Evolutionary conservation across 305 asterid species (phyloP).

Genomic region (Nicotiana rustica): DNA sequence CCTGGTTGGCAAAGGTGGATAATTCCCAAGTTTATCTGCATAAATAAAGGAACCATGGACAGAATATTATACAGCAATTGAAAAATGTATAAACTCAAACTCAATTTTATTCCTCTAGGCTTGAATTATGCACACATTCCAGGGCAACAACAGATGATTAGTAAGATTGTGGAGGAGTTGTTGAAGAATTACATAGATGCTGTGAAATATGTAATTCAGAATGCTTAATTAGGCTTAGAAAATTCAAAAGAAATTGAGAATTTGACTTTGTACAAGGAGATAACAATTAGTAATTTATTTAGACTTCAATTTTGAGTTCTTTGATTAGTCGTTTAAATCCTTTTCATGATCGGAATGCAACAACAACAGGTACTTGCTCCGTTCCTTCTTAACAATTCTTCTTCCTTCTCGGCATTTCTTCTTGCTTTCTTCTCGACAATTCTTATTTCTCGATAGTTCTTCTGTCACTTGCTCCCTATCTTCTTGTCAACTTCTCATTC

Average conservation of each 20-base stretch:
- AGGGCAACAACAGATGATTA: conserved; percentile 51
- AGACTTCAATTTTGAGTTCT: background rate
- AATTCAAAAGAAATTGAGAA: background rate
- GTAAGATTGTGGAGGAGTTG: conserved; percentile 42
- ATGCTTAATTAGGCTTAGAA: conserved; percentile 33
- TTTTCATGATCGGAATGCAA: no score
- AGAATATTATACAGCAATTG: background rate
- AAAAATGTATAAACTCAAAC: background rate
- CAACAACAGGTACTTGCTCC: no score
- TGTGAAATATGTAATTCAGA: conserved; percentile 45
- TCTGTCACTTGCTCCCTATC: no score
- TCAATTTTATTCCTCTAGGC: no score
- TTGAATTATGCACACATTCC: no score
- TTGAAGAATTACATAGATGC: conserved; percentile 60
- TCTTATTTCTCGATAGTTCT: no score
- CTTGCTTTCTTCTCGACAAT: no score
- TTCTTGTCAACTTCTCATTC: no score
- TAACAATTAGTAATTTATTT: background rate
- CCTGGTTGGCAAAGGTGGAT: conserved; percentile 66
- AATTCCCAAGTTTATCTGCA: conserved; percentile 72
- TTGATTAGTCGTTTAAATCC: background rate
- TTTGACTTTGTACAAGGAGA: background rate
- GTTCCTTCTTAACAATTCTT: no score
- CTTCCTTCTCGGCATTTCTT: no score
- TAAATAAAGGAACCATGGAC: conserved; percentile 14